Base-by-base conservation (phyloP, 1,284 basidiomycete genomes). In the Athelia sp. region DNA sequence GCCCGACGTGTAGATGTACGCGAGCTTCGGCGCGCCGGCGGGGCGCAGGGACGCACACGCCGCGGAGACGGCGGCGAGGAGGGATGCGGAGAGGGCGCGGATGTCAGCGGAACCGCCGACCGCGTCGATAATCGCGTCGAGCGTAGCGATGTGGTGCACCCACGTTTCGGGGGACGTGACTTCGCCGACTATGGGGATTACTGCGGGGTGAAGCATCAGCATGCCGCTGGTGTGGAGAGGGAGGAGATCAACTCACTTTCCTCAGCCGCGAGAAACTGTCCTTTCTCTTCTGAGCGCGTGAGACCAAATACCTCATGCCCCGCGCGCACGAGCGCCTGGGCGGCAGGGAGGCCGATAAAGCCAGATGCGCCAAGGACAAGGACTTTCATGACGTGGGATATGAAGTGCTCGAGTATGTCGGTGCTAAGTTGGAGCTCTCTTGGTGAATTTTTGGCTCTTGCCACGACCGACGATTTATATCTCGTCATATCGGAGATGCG, bases 271-370 rank as follows among this genome's bases (percentile, higher is more conserved):
- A 80, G 65, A 38, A 58, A 52, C 44, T 70, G 68, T 1, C 66
- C 69, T 48, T 72, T 72, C 4, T 54, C 58, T 6, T 67, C 63
- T 3, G 67, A 70, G 31, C 79, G 72, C 0, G 75, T 76, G 13
- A 69, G 62, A 19, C 78, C 78, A 50, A 75, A 78, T 3, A 80
- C 78, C 22, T 71, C 67, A 53, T 81, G 76, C 0, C 79, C 79
- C 0, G 71, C 72, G n/a, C 78, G 71, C 3, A 69, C 63, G 43
- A 78, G 67, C 0, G 78, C 77, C 46, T 75, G 70, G 2, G 75
- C 71, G 19, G 67, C 67, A 4, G 75, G 73, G 9, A 70, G 59
- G 6, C 76, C 77, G 50, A 80, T 73, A 61, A 75, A 76, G 32
- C 78, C 78, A 31, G 68, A 66, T 24, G 71, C 70, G 24, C 71